Evolutionary conservation across 2,329 filamentous ascomycete genomes (phyloP), one percentile per base, ranked within the genome.

Genomic region (Clarireedia homoeocarpa): DNA sequence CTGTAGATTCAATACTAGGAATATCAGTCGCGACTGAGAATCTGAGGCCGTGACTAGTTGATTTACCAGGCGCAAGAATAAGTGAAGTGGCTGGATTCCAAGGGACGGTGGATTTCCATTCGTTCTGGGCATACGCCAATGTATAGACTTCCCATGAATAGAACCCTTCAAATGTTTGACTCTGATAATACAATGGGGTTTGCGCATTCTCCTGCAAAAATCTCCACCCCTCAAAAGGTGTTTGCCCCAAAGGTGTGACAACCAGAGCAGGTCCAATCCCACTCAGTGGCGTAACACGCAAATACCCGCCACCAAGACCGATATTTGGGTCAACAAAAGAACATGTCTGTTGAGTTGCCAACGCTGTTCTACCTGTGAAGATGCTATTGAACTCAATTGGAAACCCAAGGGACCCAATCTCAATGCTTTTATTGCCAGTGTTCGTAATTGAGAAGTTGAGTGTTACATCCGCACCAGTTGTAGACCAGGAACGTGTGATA

Each of bases 301-400:
- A 72, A 55, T 81, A 79, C 0, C 81, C 81, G 0, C 78, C 80
- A 51, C 83, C 71, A 57, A 83, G 71, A 2, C 81, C 81, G n/a
- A 84, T 76, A 53, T 82, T 83, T 0, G 81, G 81, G 55, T 84
- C 81, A 0, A 77, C 73, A 3, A 84, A 71, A 0, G 78, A 78
- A 63, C 81, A 84, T 26, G 73, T 71, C 0, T 70, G 66, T 53
- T 77, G 74, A 6, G 76, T 81, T 6, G 80, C 74, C 2, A 69
- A 68, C 0, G 79, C 73, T 1, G 69, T 66, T 7, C 79, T 74
- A 46, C 72, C 71, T 12, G 75, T 81, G 63, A 84, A 84, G 61
- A 84, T 82, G 65, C 77, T 84, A 69, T 84, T 84, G 70, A 83
- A 81, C 64, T 82, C 79, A 20, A 79, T 74, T 0, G 81, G 81